A percentile compares a stretch with the other conserved stretches of the same genome.
Conservation (phyloP, 2,329 filamentous ascomycete species). For the Aspergillus fijiensis region DNA sequence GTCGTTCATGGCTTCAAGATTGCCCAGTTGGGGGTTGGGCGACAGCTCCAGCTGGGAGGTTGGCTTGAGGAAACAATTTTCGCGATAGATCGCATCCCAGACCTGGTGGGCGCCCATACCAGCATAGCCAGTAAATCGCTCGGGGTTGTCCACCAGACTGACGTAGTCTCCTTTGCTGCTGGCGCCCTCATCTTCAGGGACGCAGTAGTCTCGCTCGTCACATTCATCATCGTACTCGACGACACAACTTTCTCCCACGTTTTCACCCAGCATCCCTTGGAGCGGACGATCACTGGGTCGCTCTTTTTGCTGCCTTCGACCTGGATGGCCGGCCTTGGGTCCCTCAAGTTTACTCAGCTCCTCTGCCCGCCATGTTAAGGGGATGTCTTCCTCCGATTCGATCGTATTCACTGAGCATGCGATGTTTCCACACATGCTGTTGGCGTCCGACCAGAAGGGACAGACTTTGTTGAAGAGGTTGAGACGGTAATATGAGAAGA, state of each 20-base stretch:
- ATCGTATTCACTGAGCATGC: constrained; percentile 94
- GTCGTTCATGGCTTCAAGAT: constrained; percentile 58
- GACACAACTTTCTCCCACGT: constrained; percentile 92
- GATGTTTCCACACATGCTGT: constrained; percentile 94
- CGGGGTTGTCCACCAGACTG: constrained; percentile 86
- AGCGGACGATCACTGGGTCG: constrained; percentile 69
- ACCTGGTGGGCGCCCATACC: constrained; percentile 83
- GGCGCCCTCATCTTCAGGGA: constrained; percentile 89
- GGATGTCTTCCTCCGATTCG: constrained; percentile 93
- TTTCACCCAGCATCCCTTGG: constrained; percentile 76
- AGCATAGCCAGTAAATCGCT: constrained; percentile 91
- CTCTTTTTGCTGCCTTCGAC: constrained; percentile 69
- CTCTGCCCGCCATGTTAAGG: constrained; percentile 83
- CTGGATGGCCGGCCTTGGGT: constrained; percentile 85
- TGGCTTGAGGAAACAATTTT: constrained; percentile 82
- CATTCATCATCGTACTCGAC: constrained; percentile 97
- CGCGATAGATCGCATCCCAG: constrained; percentile 94
- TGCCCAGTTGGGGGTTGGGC: constrained; percentile 38
- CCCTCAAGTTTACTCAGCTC: constrained; percentile 91
- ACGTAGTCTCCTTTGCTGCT: constrained; percentile 92
- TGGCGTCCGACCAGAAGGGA: constrained; percentile 92
- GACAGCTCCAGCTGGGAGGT: constrained; percentile 30
- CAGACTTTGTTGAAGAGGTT: constrained; percentile 94
- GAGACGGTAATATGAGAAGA: constrained; percentile 95
- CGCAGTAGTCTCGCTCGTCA: constrained; percentile 93